Evolutionary conservation across 176 grass and related monocot species (phyloP).

Genomic region (Thinopyrum elongatum): DNA sequence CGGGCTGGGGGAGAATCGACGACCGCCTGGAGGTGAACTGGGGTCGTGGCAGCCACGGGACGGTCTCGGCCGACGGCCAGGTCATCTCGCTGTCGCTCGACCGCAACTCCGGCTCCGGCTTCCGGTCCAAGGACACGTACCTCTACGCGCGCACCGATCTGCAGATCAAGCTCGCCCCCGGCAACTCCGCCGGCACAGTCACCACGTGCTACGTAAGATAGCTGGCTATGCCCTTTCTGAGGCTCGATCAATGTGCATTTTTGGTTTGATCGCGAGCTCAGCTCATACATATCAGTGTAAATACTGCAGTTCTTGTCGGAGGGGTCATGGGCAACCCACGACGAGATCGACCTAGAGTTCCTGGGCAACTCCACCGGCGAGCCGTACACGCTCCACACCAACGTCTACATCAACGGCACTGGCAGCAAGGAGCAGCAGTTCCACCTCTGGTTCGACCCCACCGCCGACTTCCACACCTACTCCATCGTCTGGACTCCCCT

Average conservation of each 20-base stretch:
- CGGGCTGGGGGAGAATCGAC: conserved; percentile 13
- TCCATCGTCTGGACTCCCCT: conserved; percentile 70
- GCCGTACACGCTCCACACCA: conserved; percentile 80
- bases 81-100: conserved; percentile 40
- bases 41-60: conserved; percentile 39
- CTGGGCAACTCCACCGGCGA: conserved; percentile 69
- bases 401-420: conserved; percentile 55
- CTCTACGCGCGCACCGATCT: conserved; percentile 60
- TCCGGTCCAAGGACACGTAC: conserved; percentile 65
- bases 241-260: not conserved
- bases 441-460: conserved; percentile 86
- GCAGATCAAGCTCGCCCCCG: conserved; percentile 73
- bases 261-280: not conserved
- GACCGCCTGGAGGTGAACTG: conserved; percentile 42
- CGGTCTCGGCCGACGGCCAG: conserved; percentile 33
- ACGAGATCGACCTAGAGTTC: conserved; percentile 94
- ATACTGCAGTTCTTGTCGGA: conserved; percentile 55
- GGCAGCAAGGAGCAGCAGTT: conserved; percentile 76
- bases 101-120: conserved; percentile 57
- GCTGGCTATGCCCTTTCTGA: not conserved
- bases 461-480: conserved; percentile 81
- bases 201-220: conserved; percentile 71
- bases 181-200: conserved; percentile 87
- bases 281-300: not conserved
- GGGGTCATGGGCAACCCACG: conserved; percentile 49